phyloP scores from a whole-genome alignment of 495 filamentous ascomycete species.

The Penicillium macrosclerotiorum region DNA sequence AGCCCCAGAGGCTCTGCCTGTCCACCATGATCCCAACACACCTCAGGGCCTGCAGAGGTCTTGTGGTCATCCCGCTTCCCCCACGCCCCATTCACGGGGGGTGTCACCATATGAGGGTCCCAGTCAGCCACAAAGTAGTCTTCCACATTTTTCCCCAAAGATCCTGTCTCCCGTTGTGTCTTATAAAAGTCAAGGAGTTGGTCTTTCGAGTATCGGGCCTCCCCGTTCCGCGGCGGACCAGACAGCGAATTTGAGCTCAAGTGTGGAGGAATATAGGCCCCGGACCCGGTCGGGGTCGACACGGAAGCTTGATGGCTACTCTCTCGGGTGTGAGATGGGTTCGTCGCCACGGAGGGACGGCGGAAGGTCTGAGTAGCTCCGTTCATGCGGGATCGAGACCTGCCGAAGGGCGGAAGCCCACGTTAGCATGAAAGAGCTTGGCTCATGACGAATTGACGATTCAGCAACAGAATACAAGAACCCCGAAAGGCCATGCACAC shows the following conservation, averaged over 20 bases:
- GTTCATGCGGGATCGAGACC: slow-evolving; percentile 68
- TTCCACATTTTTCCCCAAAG: slow-evolving; percentile 59
- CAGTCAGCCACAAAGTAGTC: slow-evolving; percentile 73
- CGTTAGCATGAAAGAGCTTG: slow-evolving; percentile 23
- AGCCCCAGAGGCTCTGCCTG: slow-evolving; percentile 69
- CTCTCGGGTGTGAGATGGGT: slow-evolving; percentile 51
- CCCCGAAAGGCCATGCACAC: too few species aligned
- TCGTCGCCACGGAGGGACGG: slow-evolving; percentile 70
- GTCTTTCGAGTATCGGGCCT: slow-evolving; percentile 76
- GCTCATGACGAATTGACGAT: slow-evolving; percentile 5
- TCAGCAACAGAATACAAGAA: background rate
- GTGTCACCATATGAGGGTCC: slow-evolving; percentile 68
- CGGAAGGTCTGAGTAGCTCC: slow-evolving; percentile 85
- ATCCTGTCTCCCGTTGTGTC: slow-evolving; percentile 54
- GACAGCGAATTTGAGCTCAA: slow-evolving; percentile 49
- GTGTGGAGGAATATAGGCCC: slow-evolving; percentile 62
- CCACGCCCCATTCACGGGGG: slow-evolving; percentile 65
- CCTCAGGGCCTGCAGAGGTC: slow-evolving; percentile 66
- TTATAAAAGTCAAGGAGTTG: slow-evolving; percentile 76
- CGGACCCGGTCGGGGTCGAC: slow-evolving; percentile 47
- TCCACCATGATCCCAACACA: slow-evolving; percentile 87
- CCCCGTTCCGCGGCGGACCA: slow-evolving; percentile 54
- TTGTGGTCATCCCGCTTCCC: slow-evolving; percentile 69
- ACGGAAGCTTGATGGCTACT: slow-evolving; percentile 47
- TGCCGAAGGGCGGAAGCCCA: slow-evolving; percentile 28